These are phyloP conservation scores for Tephrocybe sp. DNA, from an alignment of 768 basidiomycete genomes.

Conservation along the genomic window DNA sequence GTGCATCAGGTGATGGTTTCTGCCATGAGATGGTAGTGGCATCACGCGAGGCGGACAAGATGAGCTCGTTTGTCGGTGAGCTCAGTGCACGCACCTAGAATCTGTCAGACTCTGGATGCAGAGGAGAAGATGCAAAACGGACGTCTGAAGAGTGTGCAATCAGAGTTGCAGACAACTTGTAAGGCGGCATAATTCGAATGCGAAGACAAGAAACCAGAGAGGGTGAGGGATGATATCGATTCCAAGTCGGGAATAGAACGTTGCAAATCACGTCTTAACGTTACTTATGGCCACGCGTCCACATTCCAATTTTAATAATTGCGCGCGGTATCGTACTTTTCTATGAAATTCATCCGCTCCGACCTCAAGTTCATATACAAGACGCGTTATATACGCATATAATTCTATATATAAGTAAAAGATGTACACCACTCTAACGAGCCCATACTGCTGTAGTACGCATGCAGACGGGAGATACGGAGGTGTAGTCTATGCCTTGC, in stretches of 20 bases:
- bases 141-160: slow-evolving; percentile 75
- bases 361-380: neutral
- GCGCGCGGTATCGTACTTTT: no score
- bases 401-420: slow-evolving; percentile 14
- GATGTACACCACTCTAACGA: slow-evolving; percentile 89
- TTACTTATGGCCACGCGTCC: slow-evolving; percentile 10
- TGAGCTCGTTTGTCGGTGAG: slow-evolving; percentile 71
- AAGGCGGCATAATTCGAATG: slow-evolving; percentile 51
- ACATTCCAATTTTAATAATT: no score
- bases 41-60: slow-evolving; percentile 93
- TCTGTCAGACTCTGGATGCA: slow-evolving; percentile 18
- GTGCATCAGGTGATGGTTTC: slow-evolving; percentile 42
- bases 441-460: slow-evolving; percentile 59
- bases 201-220: slow-evolving; percentile 3
- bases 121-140: slow-evolving; percentile 28
- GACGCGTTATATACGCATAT: neutral
- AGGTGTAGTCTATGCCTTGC: slow-evolving; percentile 86
- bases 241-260: slow-evolving; percentile 30
- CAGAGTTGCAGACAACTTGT: slow-evolving; percentile 76
- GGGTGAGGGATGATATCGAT: slow-evolving; percentile 12
- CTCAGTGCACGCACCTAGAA: slow-evolving; percentile 79
- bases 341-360: neutral
- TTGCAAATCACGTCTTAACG: slow-evolving; percentile 1
- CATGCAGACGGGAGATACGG: slow-evolving; percentile 78
- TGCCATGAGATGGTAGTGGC: slow-evolving; percentile 88